Evolutionary conservation across 2,329 filamentous ascomycete species (phyloP).

Genomic region (Penicillium sp.): DNA sequence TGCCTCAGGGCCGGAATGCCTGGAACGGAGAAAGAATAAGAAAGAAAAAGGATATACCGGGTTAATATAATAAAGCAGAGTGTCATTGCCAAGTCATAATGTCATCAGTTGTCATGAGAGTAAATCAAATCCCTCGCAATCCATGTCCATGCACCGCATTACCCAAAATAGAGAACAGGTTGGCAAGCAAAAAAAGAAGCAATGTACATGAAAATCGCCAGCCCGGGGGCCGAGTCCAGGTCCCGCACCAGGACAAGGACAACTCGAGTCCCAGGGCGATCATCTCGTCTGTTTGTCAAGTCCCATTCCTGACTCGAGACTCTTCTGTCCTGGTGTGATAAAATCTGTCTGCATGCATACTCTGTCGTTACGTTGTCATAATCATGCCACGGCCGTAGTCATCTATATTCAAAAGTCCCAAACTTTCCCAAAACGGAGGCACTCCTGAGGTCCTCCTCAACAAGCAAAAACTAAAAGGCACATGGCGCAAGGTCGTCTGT

Average conservation of each 20-base stretch:
- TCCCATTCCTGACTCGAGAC: too few relatives aligned
- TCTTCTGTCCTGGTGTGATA: neutral
- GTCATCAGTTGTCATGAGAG: neutral
- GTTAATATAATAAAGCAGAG: neutral
- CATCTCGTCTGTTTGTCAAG: too few relatives aligned
- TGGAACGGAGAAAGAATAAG: neutral
- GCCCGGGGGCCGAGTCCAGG: too few relatives aligned
- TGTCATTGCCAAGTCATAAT: conserved; percentile 1
- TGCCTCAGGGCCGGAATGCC: neutral
- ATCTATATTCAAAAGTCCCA: neutral
- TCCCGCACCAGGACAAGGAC: neutral
- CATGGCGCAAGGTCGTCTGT: neutral
- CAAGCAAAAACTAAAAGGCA: neutral
- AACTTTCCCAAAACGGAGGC: neutral
- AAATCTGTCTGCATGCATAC: neutral
- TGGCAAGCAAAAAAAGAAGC: neutral
- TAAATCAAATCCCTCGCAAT: neutral
- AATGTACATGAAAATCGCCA: neutral
- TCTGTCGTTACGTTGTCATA: neutral
- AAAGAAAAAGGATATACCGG: neutral
- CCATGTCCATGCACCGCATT: neutral
- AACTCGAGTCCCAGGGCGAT: conserved; percentile 11
- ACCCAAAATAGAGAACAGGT: neutral
- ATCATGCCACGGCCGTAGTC: neutral
- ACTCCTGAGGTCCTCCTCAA: neutral